These are phyloP conservation scores for Allium sativum DNA, from an alignment of 106 monocot species.

Conservation along the genomic window DNA sequence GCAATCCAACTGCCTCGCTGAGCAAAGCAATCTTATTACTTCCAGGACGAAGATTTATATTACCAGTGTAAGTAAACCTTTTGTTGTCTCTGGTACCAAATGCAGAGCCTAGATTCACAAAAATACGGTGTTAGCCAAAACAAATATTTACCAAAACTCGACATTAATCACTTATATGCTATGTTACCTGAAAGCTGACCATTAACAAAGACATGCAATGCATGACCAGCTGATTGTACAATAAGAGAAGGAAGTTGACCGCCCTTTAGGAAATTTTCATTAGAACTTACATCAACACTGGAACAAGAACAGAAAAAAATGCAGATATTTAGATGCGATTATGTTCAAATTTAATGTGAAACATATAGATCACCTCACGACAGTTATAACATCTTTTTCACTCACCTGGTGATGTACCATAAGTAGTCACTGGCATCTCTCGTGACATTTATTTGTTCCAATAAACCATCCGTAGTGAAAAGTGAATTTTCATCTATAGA, in stretches of 20 bases:
- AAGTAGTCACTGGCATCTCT: slow-evolving; percentile 90
- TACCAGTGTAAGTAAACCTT: slow-evolving; percentile 52
- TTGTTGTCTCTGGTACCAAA: slow-evolving; percentile 71
- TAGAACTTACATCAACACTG: slow-evolving; percentile 72
- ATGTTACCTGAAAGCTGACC: slow-evolving; percentile 43
- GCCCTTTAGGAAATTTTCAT: slow-evolving; percentile 62
- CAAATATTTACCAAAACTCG: slow-evolving; percentile 1
- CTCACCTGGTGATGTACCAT: slow-evolving; percentile 93
- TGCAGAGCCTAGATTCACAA: slow-evolving; percentile 57
- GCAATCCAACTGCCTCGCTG: slow-evolving; percentile 91
- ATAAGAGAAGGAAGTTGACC: slow-evolving; percentile 48
- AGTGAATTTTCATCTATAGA: slow-evolving; percentile 47
- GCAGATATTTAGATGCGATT: too few species aligned
- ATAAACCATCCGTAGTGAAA: slow-evolving; percentile 55
- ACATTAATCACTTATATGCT: not conserved
- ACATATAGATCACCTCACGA: too few species aligned
- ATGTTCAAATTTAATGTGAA: too few species aligned
- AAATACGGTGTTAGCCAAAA: not conserved
- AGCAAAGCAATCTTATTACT: slow-evolving; percentile 77
- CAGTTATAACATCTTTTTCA: not conserved
- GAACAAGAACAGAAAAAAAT: not conserved
- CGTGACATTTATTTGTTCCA: slow-evolving; percentile 97
- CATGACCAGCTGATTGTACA: slow-evolving; percentile 90
- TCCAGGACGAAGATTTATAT: slow-evolving; percentile 76
- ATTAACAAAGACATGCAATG: slow-evolving; percentile 86